Percentiles rank a stretch among this genome's conserved stretches.
These are phyloP conservation scores for Phytophthora colocasiae DNA, from an alignment of 352 stramenopile species.

Conservation along the genomic window DNA sequence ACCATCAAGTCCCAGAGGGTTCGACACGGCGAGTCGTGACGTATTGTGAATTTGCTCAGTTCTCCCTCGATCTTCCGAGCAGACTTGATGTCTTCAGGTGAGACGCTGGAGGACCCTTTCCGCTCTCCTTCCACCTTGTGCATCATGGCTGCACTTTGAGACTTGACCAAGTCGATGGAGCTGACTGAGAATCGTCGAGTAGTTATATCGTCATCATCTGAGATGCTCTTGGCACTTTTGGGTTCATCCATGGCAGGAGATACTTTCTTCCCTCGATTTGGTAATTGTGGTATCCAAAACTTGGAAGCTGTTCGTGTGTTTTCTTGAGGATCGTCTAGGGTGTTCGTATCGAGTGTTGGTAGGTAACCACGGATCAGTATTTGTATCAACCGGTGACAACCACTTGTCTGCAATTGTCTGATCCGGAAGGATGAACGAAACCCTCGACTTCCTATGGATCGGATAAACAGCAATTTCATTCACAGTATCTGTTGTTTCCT, in stretches of 20 bases:
- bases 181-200: constrained; percentile 55
- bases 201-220: constrained; percentile 15
- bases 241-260: constrained; percentile 1
- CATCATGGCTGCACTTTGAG: constrained; percentile 8
- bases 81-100: constrained; percentile 47
- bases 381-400: not conserved
- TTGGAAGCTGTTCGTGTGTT: not conserved
- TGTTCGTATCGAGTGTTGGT: not conserved
- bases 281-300: constrained; percentile 4
- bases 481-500: not conserved
- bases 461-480: too few relatives aligned
- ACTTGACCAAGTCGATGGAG: constrained; percentile 32
- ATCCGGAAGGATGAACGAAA: constrained; percentile 11
- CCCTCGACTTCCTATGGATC: constrained; percentile 12
- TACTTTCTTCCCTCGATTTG: constrained; percentile 9
- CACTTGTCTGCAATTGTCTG: constrained; percentile 6
- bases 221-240: constrained; percentile 1
- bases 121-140: constrained; percentile 21
- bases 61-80: constrained; percentile 48
- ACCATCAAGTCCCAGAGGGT: constrained; percentile 58
- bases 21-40: constrained; percentile 53
- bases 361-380: too few relatives aligned
- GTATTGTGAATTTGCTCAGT: constrained; percentile 51
- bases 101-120: constrained; percentile 9
- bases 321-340: not conserved